Conservation (phyloP, 2,329 filamentous ascomycete genomes). For the Arthrobotrys conoides region DNA sequence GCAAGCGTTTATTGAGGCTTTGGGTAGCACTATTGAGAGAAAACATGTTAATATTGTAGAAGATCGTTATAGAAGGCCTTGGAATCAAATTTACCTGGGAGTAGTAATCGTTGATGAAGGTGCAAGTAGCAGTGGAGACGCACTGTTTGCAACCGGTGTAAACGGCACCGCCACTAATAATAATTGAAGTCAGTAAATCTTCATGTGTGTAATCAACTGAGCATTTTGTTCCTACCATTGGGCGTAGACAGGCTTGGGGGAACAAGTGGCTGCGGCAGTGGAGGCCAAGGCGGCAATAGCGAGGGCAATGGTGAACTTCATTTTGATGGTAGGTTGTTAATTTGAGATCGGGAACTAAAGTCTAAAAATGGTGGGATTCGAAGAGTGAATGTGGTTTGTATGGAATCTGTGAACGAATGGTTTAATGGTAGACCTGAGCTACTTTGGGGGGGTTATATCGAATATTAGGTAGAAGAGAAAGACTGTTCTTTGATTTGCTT, state of each 20-base stretch:
- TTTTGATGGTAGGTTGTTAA: slow-evolving; percentile 38
- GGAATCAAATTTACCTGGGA: slow-evolving; percentile 35
- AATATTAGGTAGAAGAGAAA: slow-evolving; percentile 1
- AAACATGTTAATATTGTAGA: slow-evolving; percentile 3
- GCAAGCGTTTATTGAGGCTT: not conserved
- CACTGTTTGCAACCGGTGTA: slow-evolving; percentile 15
- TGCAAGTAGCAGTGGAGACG: slow-evolving; percentile 28
- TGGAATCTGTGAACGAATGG: slow-evolving; percentile 37
- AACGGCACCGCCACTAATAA: slow-evolving; percentile 33
- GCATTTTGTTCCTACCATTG: slow-evolving; percentile 39
- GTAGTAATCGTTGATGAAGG: slow-evolving; percentile 48
- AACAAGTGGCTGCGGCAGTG: not conserved
- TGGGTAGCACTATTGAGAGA: slow-evolving; percentile 36
- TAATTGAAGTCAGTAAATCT: not conserved
- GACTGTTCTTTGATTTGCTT: slow-evolving; percentile 15
- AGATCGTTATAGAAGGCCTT: not conserved
- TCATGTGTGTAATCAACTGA: not conserved
- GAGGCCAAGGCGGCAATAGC: slow-evolving; percentile 25
- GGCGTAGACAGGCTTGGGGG: slow-evolving; percentile 27
- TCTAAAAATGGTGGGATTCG: slow-evolving; percentile 8
- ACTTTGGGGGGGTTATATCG: slow-evolving; percentile 21
- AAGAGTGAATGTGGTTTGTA: slow-evolving; percentile 28
- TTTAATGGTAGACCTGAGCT: slow-evolving; percentile 48
- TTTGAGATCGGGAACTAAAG: slow-evolving; percentile 18
- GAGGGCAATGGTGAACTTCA: slow-evolving; percentile 44